These are phyloP conservation scores for Sclerospora graminicola DNA, from an alignment of 352 stramenopile genomes.

Conservation along the genomic window DNA sequence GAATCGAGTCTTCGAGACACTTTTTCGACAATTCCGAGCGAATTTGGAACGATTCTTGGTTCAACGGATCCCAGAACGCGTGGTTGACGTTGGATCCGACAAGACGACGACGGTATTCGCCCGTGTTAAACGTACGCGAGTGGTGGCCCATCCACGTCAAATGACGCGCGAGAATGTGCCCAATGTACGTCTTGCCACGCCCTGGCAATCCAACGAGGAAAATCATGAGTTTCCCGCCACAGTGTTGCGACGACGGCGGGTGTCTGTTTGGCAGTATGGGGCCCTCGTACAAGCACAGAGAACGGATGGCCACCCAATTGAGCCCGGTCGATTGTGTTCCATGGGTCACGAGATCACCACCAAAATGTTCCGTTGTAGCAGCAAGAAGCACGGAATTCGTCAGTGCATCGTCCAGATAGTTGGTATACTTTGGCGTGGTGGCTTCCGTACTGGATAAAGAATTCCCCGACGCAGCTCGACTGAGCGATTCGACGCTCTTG, in stretches of 20 bases:
- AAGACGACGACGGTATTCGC: conserved; percentile 65
- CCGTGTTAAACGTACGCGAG: conserved; percentile 74
- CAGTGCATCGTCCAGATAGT: conserved; percentile 58
- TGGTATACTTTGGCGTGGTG: conserved; percentile 51
- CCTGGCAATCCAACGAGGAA: conserved; percentile 71
- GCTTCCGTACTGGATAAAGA: conserved; percentile 9
- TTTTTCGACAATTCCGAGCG: conserved; percentile 56
- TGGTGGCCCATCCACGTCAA: conserved; percentile 83
- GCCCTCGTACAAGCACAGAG: conserved; percentile 47
- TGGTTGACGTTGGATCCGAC: conserved; percentile 62
- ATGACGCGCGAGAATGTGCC: conserved; percentile 67
- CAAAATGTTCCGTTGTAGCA: conserved; percentile 79
- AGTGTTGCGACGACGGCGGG: conserved; percentile 24
- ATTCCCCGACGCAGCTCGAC: conserved; percentile 7
- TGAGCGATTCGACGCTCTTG: conserved; percentile 62
- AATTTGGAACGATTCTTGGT: conserved; percentile 60
- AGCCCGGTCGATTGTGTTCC: conserved; percentile 63
- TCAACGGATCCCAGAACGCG: conserved; percentile 73
- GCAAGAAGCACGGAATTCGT: conserved; percentile 63
- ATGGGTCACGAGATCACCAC: conserved; percentile 68
- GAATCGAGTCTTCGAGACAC: conserved; percentile 64
- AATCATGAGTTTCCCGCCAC: conserved; percentile 66
- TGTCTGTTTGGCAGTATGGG: conserved; percentile 23
- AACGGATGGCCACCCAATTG: conserved; percentile 65
- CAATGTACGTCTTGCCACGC: conserved; percentile 81